Evolutionary conservation across 2,329 filamentous ascomycete genomes (phyloP).

Genomic region (Botrytis cinerea): DNA sequence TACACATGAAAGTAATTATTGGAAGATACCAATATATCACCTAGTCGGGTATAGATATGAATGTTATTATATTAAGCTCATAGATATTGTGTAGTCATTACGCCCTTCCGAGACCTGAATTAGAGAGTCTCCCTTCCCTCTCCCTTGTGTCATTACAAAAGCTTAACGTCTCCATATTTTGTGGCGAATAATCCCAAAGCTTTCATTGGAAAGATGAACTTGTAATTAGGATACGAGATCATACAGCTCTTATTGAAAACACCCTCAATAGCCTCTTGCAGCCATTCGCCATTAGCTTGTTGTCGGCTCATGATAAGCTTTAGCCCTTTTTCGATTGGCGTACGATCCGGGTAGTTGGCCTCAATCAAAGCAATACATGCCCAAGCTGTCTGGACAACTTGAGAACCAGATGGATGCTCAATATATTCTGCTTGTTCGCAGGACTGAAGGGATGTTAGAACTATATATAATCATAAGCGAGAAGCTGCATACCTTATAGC

Average conservation of each 20-base stretch:
- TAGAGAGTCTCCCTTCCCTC: not conserved
- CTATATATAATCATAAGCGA: constrained; percentile 11
- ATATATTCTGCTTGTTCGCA: constrained; percentile 76
- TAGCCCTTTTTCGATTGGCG: constrained; percentile 72
- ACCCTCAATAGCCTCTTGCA: constrained; percentile 93
- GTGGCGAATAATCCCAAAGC: constrained; percentile 76
- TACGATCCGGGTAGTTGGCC: constrained; percentile 75
- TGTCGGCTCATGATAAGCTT: constrained; percentile 83
- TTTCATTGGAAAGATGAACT: constrained; percentile 93
- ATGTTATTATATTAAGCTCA: constrained; percentile 6
- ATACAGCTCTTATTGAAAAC: constrained; percentile 99
- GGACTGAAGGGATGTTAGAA: constrained; percentile 49
- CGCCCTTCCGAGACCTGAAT: not conserved
- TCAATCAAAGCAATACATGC: constrained; percentile 80
- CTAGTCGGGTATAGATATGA: not conserved
- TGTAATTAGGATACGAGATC: constrained; percentile 99
- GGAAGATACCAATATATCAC: not conserved
- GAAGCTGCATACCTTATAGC: constrained; percentile 63
- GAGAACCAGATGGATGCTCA: constrained; percentile 73
- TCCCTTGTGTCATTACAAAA: constrained; percentile 25
- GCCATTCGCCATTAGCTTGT: constrained; percentile 87
- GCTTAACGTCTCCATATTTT: constrained; percentile 36
- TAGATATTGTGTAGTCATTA: not conserved
- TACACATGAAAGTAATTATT: not conserved
- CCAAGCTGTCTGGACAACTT: constrained; percentile 96